Percentiles rank a stretch among this genome's conserved stretches.
Evolutionary conservation across 345 rosid species (phyloP).

Genomic region (Clarkia xantiana): DNA sequence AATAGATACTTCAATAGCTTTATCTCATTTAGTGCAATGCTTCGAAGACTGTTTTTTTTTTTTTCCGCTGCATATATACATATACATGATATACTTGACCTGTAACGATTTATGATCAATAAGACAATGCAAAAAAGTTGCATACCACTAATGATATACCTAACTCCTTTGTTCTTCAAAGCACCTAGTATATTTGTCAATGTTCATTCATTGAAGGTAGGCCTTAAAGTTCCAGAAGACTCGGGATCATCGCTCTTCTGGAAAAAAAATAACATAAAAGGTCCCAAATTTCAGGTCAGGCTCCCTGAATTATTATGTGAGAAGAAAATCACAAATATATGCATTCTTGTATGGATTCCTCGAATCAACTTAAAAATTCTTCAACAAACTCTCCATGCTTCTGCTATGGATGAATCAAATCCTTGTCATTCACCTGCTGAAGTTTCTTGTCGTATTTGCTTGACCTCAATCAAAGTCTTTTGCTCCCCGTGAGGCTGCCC

Average conservation of each 20-base stretch:
- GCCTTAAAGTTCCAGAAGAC: conserved; percentile 65
- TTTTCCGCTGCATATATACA: conserved; percentile 51
- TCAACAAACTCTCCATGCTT: too few relatives aligned
- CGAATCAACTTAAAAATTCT: too few relatives aligned
- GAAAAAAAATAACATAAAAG: conserved; percentile 63
- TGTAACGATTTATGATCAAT: conserved; percentile 11
- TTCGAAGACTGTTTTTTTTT: conserved; percentile 80
- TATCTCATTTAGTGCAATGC: conserved; percentile 82
- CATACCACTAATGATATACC: conserved; percentile 39
- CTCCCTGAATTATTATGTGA: conserved; percentile 82
- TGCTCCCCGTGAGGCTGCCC: too few relatives aligned
- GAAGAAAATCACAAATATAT: conserved; percentile 66
- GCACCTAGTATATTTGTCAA: conserved; percentile 46
- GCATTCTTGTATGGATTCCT: too few relatives aligned
- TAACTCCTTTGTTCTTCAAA: conserved; percentile 53
- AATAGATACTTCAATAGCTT: conserved; percentile 70
- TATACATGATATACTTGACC: conserved; percentile 88
- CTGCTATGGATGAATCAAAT: too few relatives aligned
- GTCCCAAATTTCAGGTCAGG: conserved; percentile 92
- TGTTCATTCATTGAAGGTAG: conserved; percentile 52
- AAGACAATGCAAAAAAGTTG: not conserved
- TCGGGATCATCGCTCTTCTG: conserved; percentile 57
- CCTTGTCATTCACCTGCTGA: too few relatives aligned
- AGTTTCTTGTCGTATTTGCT: too few relatives aligned
- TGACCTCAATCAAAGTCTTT: too few relatives aligned